A percentile compares a stretch with the other conserved stretches of the same genome.
Conservation (phyloP, 2,329 filamentous ascomycete genomes). For the Fusarium piperis region DNA sequence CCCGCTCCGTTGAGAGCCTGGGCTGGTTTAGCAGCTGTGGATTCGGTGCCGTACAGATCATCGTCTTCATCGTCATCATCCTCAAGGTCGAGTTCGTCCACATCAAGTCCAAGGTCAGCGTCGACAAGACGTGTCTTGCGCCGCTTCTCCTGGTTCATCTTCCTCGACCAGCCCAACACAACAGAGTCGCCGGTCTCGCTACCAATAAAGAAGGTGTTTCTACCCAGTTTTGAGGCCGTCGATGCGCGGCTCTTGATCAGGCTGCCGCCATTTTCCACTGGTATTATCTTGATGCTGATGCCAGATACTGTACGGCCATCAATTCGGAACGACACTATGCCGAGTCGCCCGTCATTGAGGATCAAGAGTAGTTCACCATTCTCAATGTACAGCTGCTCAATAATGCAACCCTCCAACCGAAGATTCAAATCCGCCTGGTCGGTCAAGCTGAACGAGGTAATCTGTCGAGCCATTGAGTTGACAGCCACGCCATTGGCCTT, state of each 20-base stretch:
- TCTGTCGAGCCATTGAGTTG: slow-evolving; percentile 86
- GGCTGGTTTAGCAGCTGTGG: slow-evolving; percentile 65
- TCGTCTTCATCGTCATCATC: slow-evolving; percentile 74
- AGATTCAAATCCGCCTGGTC: slow-evolving; percentile 87
- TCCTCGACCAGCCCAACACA: slow-evolving; percentile 81
- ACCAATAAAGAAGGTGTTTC: slow-evolving; percentile 81
- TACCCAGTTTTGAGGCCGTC: slow-evolving; percentile 74
- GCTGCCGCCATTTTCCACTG: slow-evolving; percentile 69
- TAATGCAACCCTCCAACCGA: slow-evolving; percentile 80
- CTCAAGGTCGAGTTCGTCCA: slow-evolving; percentile 62
- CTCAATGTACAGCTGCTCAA: slow-evolving; percentile 80
- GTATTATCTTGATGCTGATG: slow-evolving; percentile 75
- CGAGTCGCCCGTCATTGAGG: slow-evolving; percentile 77
- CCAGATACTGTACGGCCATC: slow-evolving; percentile 93
- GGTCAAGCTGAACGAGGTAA: slow-evolving; percentile 83
- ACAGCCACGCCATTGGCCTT: slow-evolving; percentile 93
- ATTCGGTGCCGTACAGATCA: slow-evolving; percentile 69
- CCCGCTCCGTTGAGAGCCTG: slow-evolving; percentile 52
- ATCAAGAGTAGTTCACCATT: slow-evolving; percentile 87
- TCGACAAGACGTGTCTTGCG: slow-evolving; percentile 70
- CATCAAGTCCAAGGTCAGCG: slow-evolving; percentile 59
- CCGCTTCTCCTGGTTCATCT: slow-evolving; percentile 70
- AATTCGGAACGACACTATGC: slow-evolving; percentile 82
- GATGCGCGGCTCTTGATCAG: slow-evolving; percentile 71
- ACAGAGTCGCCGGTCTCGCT: slow-evolving; percentile 85